Conservation (phyloP, 257 asterid species). For the Solanum gracilifrons region DNA sequence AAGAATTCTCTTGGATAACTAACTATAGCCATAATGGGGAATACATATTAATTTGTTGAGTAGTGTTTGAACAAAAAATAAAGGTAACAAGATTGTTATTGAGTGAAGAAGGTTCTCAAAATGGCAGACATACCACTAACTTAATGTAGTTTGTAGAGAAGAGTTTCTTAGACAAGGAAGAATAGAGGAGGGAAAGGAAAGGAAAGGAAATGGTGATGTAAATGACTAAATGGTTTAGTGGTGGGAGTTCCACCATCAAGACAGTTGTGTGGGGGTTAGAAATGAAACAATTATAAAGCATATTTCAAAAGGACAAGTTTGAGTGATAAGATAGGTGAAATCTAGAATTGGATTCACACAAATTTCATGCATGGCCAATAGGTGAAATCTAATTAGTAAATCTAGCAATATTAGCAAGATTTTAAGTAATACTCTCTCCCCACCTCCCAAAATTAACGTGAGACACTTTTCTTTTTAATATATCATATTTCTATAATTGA, state of each 20-base stretch:
- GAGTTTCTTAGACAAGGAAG: slow-evolving; percentile 2
- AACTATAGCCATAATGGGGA: neutral
- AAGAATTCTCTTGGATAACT: neutral
- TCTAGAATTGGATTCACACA: slow-evolving; percentile 23
- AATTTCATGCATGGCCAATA: slow-evolving; percentile 8
- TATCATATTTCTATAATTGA: neutral
- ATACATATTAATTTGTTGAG: neutral
- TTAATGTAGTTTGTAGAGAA: slow-evolving; percentile 7
- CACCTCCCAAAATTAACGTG: neutral
- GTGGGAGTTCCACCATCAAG: slow-evolving; percentile 35
- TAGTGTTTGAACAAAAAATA: neutral
- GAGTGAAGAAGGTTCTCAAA: slow-evolving; percentile 3
- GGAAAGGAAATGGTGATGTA: slow-evolving; percentile 8
- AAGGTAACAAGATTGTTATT: neutral
- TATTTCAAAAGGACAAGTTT: slow-evolving; percentile 22
- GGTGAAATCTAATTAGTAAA: neutral
- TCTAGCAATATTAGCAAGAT: neutral
- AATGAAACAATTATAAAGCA: neutral
- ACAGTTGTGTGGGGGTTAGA: slow-evolving; percentile 3
- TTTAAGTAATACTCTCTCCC: neutral
- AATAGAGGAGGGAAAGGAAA: neutral
- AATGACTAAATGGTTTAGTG: slow-evolving; percentile 4
- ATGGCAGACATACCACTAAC: slow-evolving; percentile 30
- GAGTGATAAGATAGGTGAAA: slow-evolving; percentile 5
- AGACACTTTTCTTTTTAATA: neutral